phyloP scores from a whole-genome alignment of 305 asterid species.

The Fraxinus baroniana region DNA sequence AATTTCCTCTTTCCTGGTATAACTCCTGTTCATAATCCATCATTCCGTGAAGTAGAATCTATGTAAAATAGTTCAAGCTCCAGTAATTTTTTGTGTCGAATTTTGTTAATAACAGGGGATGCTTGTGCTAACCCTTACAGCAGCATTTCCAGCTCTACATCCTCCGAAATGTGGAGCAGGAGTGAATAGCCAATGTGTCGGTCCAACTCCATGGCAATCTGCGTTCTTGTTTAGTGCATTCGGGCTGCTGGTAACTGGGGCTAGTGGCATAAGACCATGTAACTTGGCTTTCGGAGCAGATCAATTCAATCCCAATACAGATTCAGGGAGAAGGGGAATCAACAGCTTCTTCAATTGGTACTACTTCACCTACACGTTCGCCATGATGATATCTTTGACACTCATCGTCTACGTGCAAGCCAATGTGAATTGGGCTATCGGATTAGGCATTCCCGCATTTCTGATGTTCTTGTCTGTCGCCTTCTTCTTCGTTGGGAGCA shows the following conservation, averaged over 20 bases:
- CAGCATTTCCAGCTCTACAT: slow-evolving; percentile 50
- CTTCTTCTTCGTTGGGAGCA: slow-evolving; percentile 59
- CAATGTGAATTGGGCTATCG: slow-evolving; percentile 67
- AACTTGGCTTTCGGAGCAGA: slow-evolving; percentile 83
- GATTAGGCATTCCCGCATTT: slow-evolving; percentile 56
- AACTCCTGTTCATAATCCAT: background rate
- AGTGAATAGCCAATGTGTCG: slow-evolving; percentile 35
- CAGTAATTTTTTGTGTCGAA: background rate
- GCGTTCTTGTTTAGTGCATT: slow-evolving; percentile 52
- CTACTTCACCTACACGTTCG: slow-evolving; percentile 65
- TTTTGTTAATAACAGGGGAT: slow-evolving; percentile 40
- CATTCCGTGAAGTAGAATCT: background rate
- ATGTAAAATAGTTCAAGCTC: background rate
- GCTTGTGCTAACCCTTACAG: slow-evolving; percentile 51
- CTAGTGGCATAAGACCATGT: slow-evolving; percentile 75
- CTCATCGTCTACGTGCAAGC: slow-evolving; percentile 69
- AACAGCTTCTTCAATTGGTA: slow-evolving; percentile 89
- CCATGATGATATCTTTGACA: slow-evolving; percentile 67
- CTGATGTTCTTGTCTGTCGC: slow-evolving; percentile 64
- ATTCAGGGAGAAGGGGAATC: slow-evolving; percentile 58
- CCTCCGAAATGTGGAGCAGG: slow-evolving; percentile 54
- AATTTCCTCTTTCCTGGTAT: slow-evolving; percentile 65
- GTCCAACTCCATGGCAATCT: slow-evolving; percentile 55
- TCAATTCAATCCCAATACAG: slow-evolving; percentile 74
- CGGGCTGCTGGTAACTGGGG: slow-evolving; percentile 54